Conservation (phyloP, 2,329 filamentous ascomycete genomes). For the Nemania serpens region DNA sequence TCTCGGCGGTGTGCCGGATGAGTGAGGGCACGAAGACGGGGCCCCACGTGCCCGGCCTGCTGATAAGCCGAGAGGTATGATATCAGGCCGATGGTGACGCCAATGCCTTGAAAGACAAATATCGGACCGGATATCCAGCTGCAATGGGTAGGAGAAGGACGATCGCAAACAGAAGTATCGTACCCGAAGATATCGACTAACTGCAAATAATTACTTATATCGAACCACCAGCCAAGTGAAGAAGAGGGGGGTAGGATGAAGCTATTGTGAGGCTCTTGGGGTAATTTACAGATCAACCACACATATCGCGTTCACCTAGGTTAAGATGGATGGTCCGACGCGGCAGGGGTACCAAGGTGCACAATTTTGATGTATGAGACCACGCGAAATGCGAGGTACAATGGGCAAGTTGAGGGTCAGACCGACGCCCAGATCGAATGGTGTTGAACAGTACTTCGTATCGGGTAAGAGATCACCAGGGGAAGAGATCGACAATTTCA, state of each 20-base stretch:
- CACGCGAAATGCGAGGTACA: not conserved
- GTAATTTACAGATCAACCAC: constrained; percentile 12
- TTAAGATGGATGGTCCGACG: not conserved
- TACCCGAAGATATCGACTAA: not conserved
- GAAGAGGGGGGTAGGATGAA: not conserved
- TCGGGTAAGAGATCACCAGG: not conserved
- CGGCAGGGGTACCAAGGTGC: not conserved
- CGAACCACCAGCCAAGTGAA: not conserved
- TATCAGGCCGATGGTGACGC: not conserved
- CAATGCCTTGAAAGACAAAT: constrained; percentile 1
- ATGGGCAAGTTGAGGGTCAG: not conserved
- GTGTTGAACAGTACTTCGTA: constrained; percentile 3
- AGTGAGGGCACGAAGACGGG: constrained; percentile 1
- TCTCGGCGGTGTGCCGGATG: constrained; percentile 20
- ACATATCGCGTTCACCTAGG: constrained; percentile 3
- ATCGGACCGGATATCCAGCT: not conserved
- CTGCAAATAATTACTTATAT: not conserved
- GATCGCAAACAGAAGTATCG: not conserved
- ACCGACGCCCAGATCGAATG: constrained; percentile 1
- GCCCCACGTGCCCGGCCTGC: constrained; percentile 13
- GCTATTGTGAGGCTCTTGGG: constrained; percentile 21
- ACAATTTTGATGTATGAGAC: not conserved
- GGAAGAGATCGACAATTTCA: constrained; percentile 15
- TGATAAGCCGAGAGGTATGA: constrained; percentile 13
- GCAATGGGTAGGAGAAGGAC: not conserved